Evolutionary conservation across 192 early-diverging fungal genomes (phyloP), one percentile per base, ranked within the genome.

Genomic region (Irineochytrium annulatum): DNA sequence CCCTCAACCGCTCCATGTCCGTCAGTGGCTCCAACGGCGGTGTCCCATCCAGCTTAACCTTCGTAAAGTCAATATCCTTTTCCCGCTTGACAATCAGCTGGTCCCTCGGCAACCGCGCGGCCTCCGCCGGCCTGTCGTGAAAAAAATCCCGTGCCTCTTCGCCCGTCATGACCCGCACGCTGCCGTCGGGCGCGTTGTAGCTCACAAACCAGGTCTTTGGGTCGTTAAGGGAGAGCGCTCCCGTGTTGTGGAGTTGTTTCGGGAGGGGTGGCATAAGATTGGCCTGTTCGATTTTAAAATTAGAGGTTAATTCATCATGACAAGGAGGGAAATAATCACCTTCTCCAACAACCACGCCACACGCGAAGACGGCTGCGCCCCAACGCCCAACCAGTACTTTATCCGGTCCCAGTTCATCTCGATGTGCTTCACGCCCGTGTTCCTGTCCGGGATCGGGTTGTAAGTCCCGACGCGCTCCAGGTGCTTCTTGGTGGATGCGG

Each of bases 331-430:
- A 41, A 41, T n/a, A 41, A 65, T 46, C 68, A 90, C 88, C 85
- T 90, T 90, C 55, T 84, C 87, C 20, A 99, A 73, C 70, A 99
- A 69, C 65, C 87, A 90, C 24, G 82, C 84, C n/a, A 95, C 96
- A 37, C 86, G 75, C 30, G 92, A 88, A n/a, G 86, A 84, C 2
- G 94, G 94, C 77, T 94, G 90, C n/a, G 96, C 96, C 6, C 96
- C 96, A 24, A 92, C 91, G 19, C 87, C 89, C 43, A 99, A 73
- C 96, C 96, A 99, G 72, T 99, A 94, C 72, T 97, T 95, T 70
- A 89, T 88, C 32, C 94, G 86, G 34, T 87, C 89, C 72, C 86
- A 78, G 63, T 95, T 86, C 49, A 96, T 74, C 33, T 89, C 86
- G 39, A 99, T 75, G 37, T 89, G 87, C 71, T 97, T 97, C 52